phyloP scores from a whole-genome alignment of 2,329 filamentous ascomycete genomes.

The Penicillium sp. region DNA sequence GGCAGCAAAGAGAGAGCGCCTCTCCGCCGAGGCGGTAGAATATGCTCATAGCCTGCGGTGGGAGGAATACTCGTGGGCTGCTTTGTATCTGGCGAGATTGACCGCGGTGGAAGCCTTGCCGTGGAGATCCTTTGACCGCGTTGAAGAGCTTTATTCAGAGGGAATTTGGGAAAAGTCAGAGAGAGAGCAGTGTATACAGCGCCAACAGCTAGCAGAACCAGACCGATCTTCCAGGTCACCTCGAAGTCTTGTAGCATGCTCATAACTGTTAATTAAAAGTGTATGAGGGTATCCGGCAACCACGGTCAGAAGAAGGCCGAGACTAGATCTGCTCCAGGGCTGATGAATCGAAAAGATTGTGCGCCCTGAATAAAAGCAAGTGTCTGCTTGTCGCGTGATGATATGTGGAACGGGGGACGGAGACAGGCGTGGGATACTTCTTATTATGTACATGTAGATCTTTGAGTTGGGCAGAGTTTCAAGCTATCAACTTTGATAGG shows the following conservation, averaged over 20 bases:
- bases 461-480: too few relatives aligned
- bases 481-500: too few relatives aligned
- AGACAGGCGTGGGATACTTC: too few relatives aligned
- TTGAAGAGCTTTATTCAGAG: constrained; percentile 37
- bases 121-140: constrained; percentile 41
- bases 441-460: too few relatives aligned
- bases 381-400: too few relatives aligned
- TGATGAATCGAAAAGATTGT: too few relatives aligned
- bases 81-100: constrained; percentile 47
- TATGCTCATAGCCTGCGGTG: constrained; percentile 39
- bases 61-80: constrained; percentile 24
- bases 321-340: too few relatives aligned
- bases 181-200: constrained; percentile 25
- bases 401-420: too few relatives aligned
- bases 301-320: too few relatives aligned
- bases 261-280: constrained; percentile 15
- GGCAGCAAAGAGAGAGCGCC: constrained; percentile 37
- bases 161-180: constrained; percentile 30
- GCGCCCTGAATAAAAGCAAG: too few relatives aligned
- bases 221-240: constrained; percentile 20
- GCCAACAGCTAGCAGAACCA: constrained; percentile 18
- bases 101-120: constrained; percentile 49
- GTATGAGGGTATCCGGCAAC: constrained; percentile 2
- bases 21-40: constrained; percentile 50
- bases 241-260: constrained; percentile 10